A percentile compares a stretch with the other conserved stretches of the same genome.
Conservation (phyloP, 768 basidiomycete genomes). For the Floccularia luteovirens region DNA sequence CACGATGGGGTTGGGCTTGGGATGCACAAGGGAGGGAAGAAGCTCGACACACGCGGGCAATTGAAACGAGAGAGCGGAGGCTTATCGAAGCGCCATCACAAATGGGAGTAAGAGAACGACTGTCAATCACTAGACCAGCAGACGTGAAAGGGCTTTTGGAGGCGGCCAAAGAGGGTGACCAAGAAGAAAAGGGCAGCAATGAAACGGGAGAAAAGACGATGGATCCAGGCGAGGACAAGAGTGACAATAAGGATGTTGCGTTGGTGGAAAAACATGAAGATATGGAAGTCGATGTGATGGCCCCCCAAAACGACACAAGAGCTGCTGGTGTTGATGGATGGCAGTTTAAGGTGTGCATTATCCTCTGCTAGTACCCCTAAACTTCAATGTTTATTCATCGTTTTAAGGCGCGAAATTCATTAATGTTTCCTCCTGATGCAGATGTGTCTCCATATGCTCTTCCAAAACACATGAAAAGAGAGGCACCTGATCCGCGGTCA, state of each 20-base stretch:
- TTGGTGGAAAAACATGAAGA: constrained; percentile 19
- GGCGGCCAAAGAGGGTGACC: constrained; percentile 41
- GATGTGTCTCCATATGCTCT: constrained; percentile 71
- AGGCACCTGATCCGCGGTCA: constrained; percentile 37
- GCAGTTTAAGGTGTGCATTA: constrained; percentile 64
- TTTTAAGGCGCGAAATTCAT: constrained; percentile 76
- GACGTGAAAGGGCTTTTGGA: no score
- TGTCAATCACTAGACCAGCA: constrained; percentile 54
- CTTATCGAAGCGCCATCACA: constrained; percentile 60
- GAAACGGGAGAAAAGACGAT: constrained; percentile 10
- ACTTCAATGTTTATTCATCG: constrained; percentile 4
- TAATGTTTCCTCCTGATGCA: constrained; percentile 95
- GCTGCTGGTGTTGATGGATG: constrained; percentile 71
- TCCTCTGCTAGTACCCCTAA: background rate
- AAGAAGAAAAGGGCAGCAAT: constrained; percentile 14
- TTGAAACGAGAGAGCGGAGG: constrained; percentile 62
- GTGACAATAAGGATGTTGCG: constrained; percentile 15
- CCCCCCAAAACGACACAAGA: constrained; percentile 67
- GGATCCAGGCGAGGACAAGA: constrained; percentile 13
- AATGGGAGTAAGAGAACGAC: constrained; percentile 59
- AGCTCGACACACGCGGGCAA: constrained; percentile 51
- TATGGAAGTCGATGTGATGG: constrained; percentile 56
- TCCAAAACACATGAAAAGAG: constrained; percentile 21
- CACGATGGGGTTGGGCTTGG: constrained; percentile 90
- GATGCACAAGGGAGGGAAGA: constrained; percentile 83